Percentiles rank a stretch among this genome's conserved stretches.
Conservation (phyloP, 2,329 filamentous ascomycete species). For the Ophiostoma populinum region DNA sequence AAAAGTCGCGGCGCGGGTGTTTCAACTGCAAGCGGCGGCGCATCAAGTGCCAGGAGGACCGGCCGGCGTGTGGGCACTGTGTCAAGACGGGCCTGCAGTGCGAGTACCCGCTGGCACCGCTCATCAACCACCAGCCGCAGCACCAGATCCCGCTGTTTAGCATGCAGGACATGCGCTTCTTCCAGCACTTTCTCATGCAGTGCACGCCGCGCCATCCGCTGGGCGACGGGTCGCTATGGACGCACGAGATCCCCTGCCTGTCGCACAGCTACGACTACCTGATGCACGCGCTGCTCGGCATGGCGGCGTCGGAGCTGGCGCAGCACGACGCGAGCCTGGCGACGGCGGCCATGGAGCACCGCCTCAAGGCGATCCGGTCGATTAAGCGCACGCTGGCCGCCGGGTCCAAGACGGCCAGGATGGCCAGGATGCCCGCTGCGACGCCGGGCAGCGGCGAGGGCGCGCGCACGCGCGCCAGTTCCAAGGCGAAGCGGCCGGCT, state of each 20-base stretch:
- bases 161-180: slow-evolving; percentile 49
- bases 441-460: background rate
- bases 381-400: slow-evolving; percentile 37
- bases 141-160: slow-evolving; percentile 41
- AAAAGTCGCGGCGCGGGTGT: slow-evolving; percentile 47
- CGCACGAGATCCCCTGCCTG: slow-evolving; percentile 47
- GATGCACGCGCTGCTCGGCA: slow-evolving; percentile 53
- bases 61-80: slow-evolving; percentile 45
- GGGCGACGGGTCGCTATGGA: slow-evolving; percentile 49
- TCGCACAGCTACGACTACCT: slow-evolving; percentile 50
- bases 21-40: slow-evolving; percentile 50
- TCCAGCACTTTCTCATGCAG: slow-evolving; percentile 46
- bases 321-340: slow-evolving; percentile 31
- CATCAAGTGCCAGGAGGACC: slow-evolving; percentile 54
- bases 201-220: slow-evolving; percentile 48
- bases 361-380: slow-evolving; percentile 45
- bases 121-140: slow-evolving; percentile 38
- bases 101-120: slow-evolving; percentile 38
- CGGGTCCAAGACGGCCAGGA: slow-evolving; percentile 17
- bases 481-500: too few species aligned
- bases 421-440: background rate
- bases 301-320: slow-evolving; percentile 49
- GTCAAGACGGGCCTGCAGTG: slow-evolving; percentile 43
- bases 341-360: slow-evolving; percentile 43
- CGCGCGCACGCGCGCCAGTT: too few species aligned